Evolutionary conservation across 148 eudicot genomes (phyloP).

Genomic region (Silene latifolia): DNA sequence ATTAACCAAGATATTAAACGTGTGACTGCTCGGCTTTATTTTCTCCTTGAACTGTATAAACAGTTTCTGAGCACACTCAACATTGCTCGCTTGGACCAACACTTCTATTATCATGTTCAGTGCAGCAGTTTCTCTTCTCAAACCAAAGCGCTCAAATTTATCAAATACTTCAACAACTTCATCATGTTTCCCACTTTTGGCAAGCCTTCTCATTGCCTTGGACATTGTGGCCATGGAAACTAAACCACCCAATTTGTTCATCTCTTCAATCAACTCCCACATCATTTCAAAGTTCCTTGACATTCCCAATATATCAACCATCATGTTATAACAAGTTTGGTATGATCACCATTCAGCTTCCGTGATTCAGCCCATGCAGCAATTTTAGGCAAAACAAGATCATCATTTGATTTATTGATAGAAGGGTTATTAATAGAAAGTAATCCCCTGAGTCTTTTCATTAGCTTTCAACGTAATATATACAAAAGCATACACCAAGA

Average conservation of each 20-base stretch:
- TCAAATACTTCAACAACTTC: conserved; percentile 61
- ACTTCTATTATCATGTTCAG: conserved; percentile 61
- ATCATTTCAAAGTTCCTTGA: conserved; percentile 56
- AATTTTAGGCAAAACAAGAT: conserved; percentile 56
- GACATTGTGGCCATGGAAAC: conserved; percentile 53
- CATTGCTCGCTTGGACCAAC: conserved; percentile 52
- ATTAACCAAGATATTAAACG: conserved; percentile 64
- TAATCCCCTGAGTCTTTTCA: too few relatives aligned
- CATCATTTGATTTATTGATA: conserved; percentile 37
- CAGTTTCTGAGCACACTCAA: conserved; percentile 70
- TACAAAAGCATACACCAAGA: too few relatives aligned
- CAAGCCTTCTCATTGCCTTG: conserved; percentile 65
- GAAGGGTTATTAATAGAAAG: too few relatives aligned
- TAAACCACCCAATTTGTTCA: conserved; percentile 45
- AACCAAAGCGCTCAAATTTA: conserved; percentile 45
- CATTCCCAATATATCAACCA: conserved; percentile 78
- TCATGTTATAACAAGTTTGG: conserved; percentile 47
- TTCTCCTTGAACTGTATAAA: conserved; percentile 44
- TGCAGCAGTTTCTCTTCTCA: conserved; percentile 43
- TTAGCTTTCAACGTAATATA: too few relatives aligned
- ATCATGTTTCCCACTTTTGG: conserved; percentile 43
- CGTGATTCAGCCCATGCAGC: conserved; percentile 53
- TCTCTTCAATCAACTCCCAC: conserved; percentile 71
- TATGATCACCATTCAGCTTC: conserved; percentile 28
- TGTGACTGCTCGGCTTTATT: conserved; percentile 38